A percentile compares a stretch with the other conserved stretches of the same genome.
Conservation (phyloP, 306 rosid species). For the Senna siamea region DNA sequence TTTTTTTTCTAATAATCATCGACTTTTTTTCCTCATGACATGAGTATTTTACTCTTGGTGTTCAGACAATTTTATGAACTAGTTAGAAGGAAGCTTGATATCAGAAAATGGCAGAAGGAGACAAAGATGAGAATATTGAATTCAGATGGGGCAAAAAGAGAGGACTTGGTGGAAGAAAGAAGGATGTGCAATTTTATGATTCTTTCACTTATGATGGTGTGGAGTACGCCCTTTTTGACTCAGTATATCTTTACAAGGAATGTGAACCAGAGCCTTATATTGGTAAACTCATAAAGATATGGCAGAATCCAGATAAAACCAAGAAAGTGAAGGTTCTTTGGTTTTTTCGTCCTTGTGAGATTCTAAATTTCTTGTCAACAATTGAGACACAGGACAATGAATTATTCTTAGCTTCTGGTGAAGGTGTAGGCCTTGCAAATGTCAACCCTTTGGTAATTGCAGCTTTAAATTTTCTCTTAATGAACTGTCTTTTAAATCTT, state of each 20-base stretch:
- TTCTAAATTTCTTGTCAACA: conserved; percentile 53
- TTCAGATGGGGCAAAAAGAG: conserved; percentile 69
- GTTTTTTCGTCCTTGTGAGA: conserved; percentile 87
- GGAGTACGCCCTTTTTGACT: conserved; percentile 67
- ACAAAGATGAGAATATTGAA: conserved; percentile 43
- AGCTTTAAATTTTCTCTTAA: background rate
- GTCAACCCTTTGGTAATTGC: conserved; percentile 76
- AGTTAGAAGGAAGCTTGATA: conserved; percentile 7
- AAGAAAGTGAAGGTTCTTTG: conserved; percentile 77
- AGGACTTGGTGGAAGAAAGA: conserved; percentile 58
- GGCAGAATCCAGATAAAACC: conserved; percentile 62
- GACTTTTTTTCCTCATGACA: background rate
- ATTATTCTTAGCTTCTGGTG: conserved; percentile 82
- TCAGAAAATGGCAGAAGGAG: conserved; percentile 54
- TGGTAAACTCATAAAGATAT: conserved; percentile 73
- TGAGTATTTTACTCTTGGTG: background rate
- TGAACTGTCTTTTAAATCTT: background rate
- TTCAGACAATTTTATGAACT: background rate
- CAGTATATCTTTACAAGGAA: conserved; percentile 67
- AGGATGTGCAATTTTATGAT: conserved; percentile 59
- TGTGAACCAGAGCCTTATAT: conserved; percentile 71
- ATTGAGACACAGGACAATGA: conserved; percentile 51
- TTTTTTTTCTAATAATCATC: background rate
- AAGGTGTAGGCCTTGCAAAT: conserved; percentile 75
- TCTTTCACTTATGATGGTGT: conserved; percentile 74